Evolutionary conservation across 257 asterid genomes (phyloP).

Genomic region (Solanum boliviense): DNA sequence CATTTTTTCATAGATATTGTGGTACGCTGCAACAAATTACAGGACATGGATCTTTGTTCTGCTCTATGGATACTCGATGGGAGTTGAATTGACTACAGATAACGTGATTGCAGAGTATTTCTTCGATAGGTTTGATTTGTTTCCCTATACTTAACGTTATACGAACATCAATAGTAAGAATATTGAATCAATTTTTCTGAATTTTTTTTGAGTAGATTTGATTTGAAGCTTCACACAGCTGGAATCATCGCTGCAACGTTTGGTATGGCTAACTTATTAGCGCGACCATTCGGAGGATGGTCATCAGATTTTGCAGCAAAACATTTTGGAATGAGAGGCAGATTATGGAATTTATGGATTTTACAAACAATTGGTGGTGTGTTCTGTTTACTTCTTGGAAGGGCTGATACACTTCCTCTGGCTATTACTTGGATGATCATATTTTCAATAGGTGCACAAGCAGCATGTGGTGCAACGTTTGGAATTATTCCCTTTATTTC

Average conservation of each 20-base stretch:
- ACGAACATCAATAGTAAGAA: background rate
- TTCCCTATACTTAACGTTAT: background rate
- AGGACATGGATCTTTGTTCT: constrained; percentile 55
- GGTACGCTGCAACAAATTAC: constrained; percentile 37
- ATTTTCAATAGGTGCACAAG: constrained; percentile 47
- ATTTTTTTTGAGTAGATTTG: constrained; percentile 13
- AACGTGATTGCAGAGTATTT: constrained; percentile 51
- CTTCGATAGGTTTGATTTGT: constrained; percentile 24
- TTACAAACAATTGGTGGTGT: constrained; percentile 45
- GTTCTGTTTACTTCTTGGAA: constrained; percentile 35
- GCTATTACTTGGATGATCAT: constrained; percentile 38
- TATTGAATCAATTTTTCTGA: background rate
- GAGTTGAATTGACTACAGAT: constrained; percentile 42
- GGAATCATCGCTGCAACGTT: constrained; percentile 49
- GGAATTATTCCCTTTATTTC: constrained; percentile 47
- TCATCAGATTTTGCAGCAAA: constrained; percentile 28
- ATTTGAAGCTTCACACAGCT: constrained; percentile 41
- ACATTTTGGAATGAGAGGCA: constrained; percentile 52
- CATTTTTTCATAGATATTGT: background rate
- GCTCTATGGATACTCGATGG: constrained; percentile 50
- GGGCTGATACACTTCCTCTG: constrained; percentile 22
- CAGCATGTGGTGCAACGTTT: constrained; percentile 49
- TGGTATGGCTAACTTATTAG: constrained; percentile 43
- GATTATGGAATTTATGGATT: constrained; percentile 44
- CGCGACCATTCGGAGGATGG: constrained; percentile 48